These are phyloP conservation scores for Malassezia slooffiae DNA, from an alignment of 1,284 basidiomycete genomes.

Conservation along the genomic window DNA sequence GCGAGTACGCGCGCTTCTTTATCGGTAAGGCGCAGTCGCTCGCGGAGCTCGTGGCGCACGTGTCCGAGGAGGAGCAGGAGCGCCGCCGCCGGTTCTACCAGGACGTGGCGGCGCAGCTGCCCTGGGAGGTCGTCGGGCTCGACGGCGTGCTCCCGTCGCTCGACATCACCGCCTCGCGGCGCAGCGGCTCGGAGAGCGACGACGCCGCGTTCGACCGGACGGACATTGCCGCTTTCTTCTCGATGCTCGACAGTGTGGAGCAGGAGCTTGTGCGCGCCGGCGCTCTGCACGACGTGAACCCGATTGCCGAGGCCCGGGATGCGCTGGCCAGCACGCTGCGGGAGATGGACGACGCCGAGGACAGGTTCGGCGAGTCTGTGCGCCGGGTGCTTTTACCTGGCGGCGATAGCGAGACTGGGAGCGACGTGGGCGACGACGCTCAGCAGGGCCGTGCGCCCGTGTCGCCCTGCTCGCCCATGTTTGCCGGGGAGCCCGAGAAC, in stretches of 20 bases:
- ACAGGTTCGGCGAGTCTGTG: not conserved
- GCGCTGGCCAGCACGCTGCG: not conserved
- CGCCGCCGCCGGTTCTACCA: conserved; percentile 24
- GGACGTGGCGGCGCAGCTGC: conserved; percentile 26
- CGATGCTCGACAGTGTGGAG: conserved; percentile 28
- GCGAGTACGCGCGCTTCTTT: conserved; percentile 57
- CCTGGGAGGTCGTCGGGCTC: conserved; percentile 34
- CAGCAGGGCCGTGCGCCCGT: too few relatives aligned
- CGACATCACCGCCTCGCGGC: conserved; percentile 36
- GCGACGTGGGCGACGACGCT: too few relatives aligned
- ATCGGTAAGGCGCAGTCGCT: conserved; percentile 30
- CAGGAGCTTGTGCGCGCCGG: conserved; percentile 13
- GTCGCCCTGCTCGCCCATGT: too few relatives aligned
- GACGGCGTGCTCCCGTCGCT: conserved; percentile 31
- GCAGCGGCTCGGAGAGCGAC: conserved; percentile 18
- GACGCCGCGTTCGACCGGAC: conserved; percentile 21
- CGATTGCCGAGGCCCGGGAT: not conserved
- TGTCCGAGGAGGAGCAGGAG: conserved; percentile 29
- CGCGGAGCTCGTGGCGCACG: conserved; percentile 43
- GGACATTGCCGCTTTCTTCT: conserved; percentile 26
- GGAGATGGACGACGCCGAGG: not conserved
- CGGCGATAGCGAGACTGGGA: too few relatives aligned
- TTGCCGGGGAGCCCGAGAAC: too few relatives aligned
- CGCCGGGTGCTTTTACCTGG: conserved; percentile 2
- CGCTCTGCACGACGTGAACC: not conserved